A percentile compares a stretch with the other conserved stretches of the same genome.
These are phyloP conservation scores for Oxyria digyna DNA, from an alignment of 148 eudicot genomes.

Conservation along the genomic window DNA sequence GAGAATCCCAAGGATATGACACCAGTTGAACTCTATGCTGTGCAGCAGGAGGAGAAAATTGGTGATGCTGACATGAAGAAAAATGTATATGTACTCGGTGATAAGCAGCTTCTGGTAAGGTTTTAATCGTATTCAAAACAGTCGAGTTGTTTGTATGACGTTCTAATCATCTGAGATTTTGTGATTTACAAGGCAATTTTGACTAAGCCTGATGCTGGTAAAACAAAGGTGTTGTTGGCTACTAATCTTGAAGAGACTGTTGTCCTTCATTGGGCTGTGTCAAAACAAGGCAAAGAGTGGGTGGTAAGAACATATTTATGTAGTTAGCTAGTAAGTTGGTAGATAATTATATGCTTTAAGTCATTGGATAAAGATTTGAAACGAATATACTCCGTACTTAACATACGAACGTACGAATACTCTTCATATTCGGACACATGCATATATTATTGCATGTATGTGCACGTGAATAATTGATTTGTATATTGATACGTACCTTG, in stretches of 20 bases:
- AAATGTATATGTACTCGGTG: slow-evolving; percentile 44
- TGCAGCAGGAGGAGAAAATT: slow-evolving; percentile 36
- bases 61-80: slow-evolving; percentile 31
- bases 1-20: slow-evolving; percentile 40
- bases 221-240: slow-evolving; percentile 46
- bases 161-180: slow-evolving; percentile 1
- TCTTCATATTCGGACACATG: too few relatives aligned
- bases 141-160: background rate
- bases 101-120: slow-evolving; percentile 77
- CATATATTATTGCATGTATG: too few relatives aligned
- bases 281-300: slow-evolving; percentile 72
- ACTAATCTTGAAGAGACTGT: slow-evolving; percentile 58
- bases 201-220: slow-evolving; percentile 42
- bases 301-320: slow-evolving; percentile 28
- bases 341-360: background rate
- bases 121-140: slow-evolving; percentile 1
- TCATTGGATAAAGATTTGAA: background rate
- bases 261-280: slow-evolving; percentile 85
- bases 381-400: background rate
- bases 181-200: slow-evolving; percentile 47
- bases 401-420: too few relatives aligned
- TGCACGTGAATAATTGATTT: too few relatives aligned
- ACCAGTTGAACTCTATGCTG: slow-evolving; percentile 38
- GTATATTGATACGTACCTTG: too few relatives aligned
- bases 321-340: slow-evolving; percentile 6